Conservation (phyloP, 257 asterid species). For the Oldenlandia corymbosa region DNA sequence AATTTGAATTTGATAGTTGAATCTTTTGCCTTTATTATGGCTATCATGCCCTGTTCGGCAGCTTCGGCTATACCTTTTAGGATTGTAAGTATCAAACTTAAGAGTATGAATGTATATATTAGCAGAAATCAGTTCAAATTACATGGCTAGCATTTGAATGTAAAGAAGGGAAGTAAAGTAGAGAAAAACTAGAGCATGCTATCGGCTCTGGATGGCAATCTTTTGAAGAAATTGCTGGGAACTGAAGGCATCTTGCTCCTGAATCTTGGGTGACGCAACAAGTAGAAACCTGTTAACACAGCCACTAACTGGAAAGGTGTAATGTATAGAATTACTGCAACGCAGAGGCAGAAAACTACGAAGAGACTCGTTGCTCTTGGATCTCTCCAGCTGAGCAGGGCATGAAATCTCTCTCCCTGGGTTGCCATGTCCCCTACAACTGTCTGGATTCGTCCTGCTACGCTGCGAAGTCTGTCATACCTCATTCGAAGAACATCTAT, state of each 20-base stretch:
- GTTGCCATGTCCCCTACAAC: conserved; percentile 42
- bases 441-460: conserved; percentile 35
- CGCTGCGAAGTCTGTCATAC: conserved; percentile 41
- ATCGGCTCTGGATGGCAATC: conserved; percentile 43
- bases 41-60: not conserved
- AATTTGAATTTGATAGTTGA: not conserved
- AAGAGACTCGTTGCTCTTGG: conserved; percentile 42
- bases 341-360: conserved; percentile 30
- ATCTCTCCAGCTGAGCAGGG: conserved; percentile 44
- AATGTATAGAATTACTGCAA: conserved; percentile 31
- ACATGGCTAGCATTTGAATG: not conserved
- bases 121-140: not conserved
- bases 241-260: conserved; percentile 39
- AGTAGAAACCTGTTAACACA: conserved; percentile 21
- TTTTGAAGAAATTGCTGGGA: conserved; percentile 37
- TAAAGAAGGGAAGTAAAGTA: not conserved
- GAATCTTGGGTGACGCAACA: conserved; percentile 38
- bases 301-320: conserved; percentile 32
- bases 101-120: not conserved
- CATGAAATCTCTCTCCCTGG: conserved; percentile 41
- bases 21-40: not conserved
- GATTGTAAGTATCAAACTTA: not conserved
- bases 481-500: conserved; percentile 36
- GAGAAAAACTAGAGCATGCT: conserved; percentile 27
- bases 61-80: not conserved